These are phyloP conservation scores for Dryadomyces quercus-mongolicae DNA, from an alignment of 2,329 filamentous ascomycete species.

Conservation along the genomic window DNA sequence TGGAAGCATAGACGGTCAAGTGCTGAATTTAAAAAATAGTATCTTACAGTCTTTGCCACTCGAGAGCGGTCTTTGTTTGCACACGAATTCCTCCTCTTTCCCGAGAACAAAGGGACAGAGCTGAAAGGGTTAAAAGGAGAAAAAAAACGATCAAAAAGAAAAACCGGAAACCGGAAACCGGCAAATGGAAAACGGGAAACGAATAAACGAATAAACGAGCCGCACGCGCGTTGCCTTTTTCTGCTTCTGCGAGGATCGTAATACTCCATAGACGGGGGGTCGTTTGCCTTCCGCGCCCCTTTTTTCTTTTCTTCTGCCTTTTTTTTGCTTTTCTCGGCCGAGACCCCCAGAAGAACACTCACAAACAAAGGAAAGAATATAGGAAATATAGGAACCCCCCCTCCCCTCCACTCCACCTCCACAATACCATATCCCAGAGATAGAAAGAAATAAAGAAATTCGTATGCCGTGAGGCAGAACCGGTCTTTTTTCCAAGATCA, in stretches of 20 bases:
- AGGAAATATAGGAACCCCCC: neutral
- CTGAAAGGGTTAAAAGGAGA: neutral
- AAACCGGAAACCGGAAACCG: neutral
- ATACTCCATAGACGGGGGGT: neutral
- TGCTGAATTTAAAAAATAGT: too few species aligned
- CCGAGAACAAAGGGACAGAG: too few species aligned
- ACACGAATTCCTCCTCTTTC: too few species aligned
- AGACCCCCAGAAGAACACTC: neutral
- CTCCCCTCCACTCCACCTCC: neutral
- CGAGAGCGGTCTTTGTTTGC: too few species aligned
- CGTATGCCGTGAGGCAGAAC: constrained; percentile 13
- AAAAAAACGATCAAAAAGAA: neutral
- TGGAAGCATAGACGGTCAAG: too few species aligned
- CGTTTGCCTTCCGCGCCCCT: neutral
- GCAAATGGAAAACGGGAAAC: too few species aligned
- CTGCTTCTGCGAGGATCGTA: neutral
- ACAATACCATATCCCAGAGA: constrained; percentile 4
- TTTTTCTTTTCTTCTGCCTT: neutral
- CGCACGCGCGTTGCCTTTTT: neutral
- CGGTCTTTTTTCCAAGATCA: constrained; percentile 9
- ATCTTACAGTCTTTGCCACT: too few species aligned
- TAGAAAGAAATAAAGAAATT: constrained; percentile 1
- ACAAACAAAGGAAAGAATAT: neutral
- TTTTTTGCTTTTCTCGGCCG: neutral
- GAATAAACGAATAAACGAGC: neutral